Conservation (phyloP, 495 filamentous ascomycete species). For the Mycothermus thermophilus region DNA sequence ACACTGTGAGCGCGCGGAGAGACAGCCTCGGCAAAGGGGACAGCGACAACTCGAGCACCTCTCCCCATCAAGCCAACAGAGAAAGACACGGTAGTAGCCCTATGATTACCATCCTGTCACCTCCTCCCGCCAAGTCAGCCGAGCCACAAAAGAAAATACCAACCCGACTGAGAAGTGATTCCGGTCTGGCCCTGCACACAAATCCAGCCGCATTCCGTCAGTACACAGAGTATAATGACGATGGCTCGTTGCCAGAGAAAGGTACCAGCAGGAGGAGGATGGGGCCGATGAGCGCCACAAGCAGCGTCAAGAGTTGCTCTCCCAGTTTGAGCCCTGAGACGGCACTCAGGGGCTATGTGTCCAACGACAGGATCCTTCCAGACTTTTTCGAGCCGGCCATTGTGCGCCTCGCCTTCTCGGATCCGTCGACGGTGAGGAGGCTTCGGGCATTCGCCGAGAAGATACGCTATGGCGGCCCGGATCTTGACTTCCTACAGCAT, state of each 20-base stretch:
- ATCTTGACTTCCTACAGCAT: conserved; percentile 37
- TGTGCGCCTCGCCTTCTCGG: conserved; percentile 34
- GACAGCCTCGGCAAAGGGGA: conserved; percentile 6
- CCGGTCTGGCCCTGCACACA: conserved; percentile 24
- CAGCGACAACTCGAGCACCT: conserved; percentile 8
- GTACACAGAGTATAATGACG: conserved; percentile 20
- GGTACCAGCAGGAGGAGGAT: conserved; percentile 1
- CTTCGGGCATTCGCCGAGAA: conserved; percentile 32
- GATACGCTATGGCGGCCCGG: conserved; percentile 27
- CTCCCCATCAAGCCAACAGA: conserved; percentile 5
- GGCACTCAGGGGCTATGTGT: background rate
- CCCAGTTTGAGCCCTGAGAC: background rate
- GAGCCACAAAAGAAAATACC: conserved; percentile 3
- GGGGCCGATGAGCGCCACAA: background rate
- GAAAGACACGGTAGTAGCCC: conserved; percentile 3
- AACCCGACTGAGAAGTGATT: conserved; percentile 25
- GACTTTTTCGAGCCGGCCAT: conserved; percentile 34
- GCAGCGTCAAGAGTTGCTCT: conserved; percentile 10
- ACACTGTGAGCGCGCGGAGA: conserved; percentile 9
- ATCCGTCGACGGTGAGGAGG: conserved; percentile 29
- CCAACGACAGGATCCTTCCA: conserved; percentile 6
- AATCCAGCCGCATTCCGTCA: conserved; percentile 22
- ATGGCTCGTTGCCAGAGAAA: conserved; percentile 10
- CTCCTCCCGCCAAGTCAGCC: conserved; percentile 11
- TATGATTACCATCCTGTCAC: conserved; percentile 13